Evolutionary conservation across 1,284 basidiomycete genomes (phyloP).

Genomic region (Fomitopsis pinicola): DNA sequence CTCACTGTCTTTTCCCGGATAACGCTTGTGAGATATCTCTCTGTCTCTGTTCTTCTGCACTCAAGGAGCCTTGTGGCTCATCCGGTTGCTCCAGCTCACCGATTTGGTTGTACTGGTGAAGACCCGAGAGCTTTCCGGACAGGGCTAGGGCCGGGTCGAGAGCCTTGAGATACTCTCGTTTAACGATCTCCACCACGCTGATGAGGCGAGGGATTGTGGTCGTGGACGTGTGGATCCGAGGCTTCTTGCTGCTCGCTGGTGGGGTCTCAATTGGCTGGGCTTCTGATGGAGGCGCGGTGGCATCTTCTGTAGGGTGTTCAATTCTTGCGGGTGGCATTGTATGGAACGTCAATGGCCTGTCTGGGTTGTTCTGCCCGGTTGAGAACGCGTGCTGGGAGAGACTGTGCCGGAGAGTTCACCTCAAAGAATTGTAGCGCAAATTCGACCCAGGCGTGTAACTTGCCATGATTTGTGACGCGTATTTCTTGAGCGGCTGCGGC

Average conservation of each 20-base stretch:
- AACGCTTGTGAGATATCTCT: slow-evolving; percentile 35
- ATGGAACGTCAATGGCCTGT: slow-evolving; percentile 58
- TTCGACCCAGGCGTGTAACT: slow-evolving; percentile 58
- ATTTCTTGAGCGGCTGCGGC: slow-evolving; percentile 34
- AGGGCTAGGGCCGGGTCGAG: slow-evolving; percentile 36
- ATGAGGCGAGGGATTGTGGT: slow-evolving; percentile 62
- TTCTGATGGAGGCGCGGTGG: background rate
- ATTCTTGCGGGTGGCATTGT: slow-evolving; percentile 46
- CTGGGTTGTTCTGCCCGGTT: slow-evolving; percentile 47
- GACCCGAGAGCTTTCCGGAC: slow-evolving; percentile 31
- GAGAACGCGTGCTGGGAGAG: background rate
- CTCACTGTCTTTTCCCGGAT: slow-evolving; percentile 57
- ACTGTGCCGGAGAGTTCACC: slow-evolving; percentile 22
- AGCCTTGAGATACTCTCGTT: slow-evolving; percentile 67
- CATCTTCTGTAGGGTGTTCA: background rate
- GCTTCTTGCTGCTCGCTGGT: slow-evolving; percentile 4
- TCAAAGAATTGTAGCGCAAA: slow-evolving; percentile 60
- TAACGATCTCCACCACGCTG: slow-evolving; percentile 80
- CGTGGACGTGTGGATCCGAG: slow-evolving; percentile 30
- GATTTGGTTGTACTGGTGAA: slow-evolving; percentile 81
- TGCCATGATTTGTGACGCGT: slow-evolving; percentile 62
- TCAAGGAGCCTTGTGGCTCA: slow-evolving; percentile 12
- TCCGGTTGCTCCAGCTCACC: slow-evolving; percentile 49
- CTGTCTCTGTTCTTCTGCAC: slow-evolving; percentile 29
- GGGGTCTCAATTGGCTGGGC: background rate